Percentiles rank a stretch among this genome's conserved stretches.
These are phyloP conservation scores for Excoecaria agallocha DNA, from an alignment of 345 rosid genomes.

Conservation along the genomic window DNA sequence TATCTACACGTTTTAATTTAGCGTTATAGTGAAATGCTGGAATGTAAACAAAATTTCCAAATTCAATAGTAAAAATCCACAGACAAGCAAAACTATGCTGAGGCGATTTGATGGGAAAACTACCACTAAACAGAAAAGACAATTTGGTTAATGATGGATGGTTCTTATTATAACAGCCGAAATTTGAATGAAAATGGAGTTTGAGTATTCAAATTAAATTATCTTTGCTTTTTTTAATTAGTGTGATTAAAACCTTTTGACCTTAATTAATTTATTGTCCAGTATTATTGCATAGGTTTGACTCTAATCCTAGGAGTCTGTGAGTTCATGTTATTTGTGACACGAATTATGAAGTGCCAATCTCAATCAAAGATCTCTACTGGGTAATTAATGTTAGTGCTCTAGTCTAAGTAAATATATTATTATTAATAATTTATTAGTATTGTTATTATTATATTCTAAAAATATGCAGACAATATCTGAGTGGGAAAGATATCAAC, in stretches of 20 bases:
- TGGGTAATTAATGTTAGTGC: background rate
- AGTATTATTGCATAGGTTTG: background rate
- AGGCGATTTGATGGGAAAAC: background rate
- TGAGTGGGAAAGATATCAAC: background rate
- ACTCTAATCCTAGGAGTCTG: constrained; percentile 12
- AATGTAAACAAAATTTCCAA: too few relatives aligned
- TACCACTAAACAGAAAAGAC: background rate
- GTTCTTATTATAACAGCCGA: background rate
- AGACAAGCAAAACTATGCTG: background rate
- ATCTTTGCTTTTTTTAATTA: background rate
- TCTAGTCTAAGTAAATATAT: too few relatives aligned
- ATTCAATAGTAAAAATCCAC: background rate
- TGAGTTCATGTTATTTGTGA: background rate
- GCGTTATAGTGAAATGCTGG: too few relatives aligned
- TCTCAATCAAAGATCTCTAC: constrained; percentile 1
- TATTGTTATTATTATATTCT: too few relatives aligned
- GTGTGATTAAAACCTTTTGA: background rate
- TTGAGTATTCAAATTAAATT: background rate
- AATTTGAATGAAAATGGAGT: constrained; percentile 1
- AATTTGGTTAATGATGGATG: constrained; percentile 8
- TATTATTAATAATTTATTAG: too few relatives aligned
- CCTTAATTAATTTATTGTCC: background rate
- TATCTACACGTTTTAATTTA: too few relatives aligned
- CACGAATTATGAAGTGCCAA: constrained; percentile 6
- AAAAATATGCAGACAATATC: background rate